Percentiles rank a stretch among this genome's conserved stretches.
phyloP scores from a whole-genome alignment of 2,329 filamentous ascomycete genomes.

The Cercospora sojina region DNA sequence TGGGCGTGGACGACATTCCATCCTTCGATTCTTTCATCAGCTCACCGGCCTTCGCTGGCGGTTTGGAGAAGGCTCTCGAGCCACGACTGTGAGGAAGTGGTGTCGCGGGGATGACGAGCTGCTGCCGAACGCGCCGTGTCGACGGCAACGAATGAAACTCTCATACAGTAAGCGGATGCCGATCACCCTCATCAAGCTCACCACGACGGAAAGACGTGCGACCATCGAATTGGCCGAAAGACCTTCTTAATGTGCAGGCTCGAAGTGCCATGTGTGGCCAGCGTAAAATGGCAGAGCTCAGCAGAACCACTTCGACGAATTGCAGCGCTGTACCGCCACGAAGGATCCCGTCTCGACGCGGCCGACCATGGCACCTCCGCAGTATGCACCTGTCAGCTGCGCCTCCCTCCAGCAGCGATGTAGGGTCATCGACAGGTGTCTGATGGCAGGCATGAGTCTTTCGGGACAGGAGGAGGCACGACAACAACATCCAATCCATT shows the following conservation, averaged over 20 bases:
- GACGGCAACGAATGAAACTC: not conserved
- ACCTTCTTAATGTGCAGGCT: not conserved
- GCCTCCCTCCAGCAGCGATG: not conserved
- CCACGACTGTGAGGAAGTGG: no score
- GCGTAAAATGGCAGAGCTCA: not conserved
- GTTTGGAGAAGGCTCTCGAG: not conserved
- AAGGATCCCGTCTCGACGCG: not conserved
- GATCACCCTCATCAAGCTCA: not conserved
- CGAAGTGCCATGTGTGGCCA: not conserved
- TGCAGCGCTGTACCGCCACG: not conserved
- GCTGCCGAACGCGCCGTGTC: not conserved
- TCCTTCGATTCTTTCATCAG: not conserved
- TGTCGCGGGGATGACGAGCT: not conserved
- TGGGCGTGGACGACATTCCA: not conserved
- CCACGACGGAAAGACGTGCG: not conserved
- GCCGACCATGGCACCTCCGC: not conserved
- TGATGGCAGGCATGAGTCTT: not conserved
- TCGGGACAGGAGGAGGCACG: not conserved
- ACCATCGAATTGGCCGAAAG: not conserved
- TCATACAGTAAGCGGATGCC: no score
- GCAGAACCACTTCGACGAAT: not conserved
- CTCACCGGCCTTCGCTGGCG: not conserved
- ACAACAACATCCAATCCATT: not conserved
- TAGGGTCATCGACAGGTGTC: not conserved
- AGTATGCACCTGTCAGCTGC: not conserved